Conservation (phyloP, 192 early-diverging fungal genomes). For the Allomyces arbusculus region DNA sequence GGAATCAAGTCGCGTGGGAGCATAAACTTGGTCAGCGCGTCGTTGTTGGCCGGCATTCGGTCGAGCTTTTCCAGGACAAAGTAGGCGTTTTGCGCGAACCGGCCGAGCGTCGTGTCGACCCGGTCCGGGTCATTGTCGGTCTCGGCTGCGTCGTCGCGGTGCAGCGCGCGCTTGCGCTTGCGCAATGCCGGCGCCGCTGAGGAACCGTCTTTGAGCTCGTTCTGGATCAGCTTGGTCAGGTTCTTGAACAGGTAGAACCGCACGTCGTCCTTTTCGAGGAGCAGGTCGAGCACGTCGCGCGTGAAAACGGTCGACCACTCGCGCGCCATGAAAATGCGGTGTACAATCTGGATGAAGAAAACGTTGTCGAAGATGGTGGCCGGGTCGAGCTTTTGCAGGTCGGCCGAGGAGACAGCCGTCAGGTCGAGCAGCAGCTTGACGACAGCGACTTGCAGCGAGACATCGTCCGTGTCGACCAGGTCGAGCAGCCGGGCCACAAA, state of each 20-base stretch:
- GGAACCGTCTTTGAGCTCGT: constrained; percentile 1
- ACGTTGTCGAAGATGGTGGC: constrained; percentile 47
- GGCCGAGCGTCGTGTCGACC: background rate
- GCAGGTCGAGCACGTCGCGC: constrained; percentile 37
- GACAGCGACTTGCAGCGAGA: constrained; percentile 26
- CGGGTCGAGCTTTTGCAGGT: constrained; percentile 11
- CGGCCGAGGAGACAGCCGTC: constrained; percentile 39
- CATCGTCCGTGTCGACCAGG: constrained; percentile 12
- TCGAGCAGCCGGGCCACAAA: constrained; percentile 33
- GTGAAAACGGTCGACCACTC: constrained; percentile 38
- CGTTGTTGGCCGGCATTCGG: background rate
- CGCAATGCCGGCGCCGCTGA: background rate
- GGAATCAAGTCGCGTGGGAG: background rate
- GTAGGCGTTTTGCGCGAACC: constrained; percentile 5
- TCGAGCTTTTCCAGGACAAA: background rate
- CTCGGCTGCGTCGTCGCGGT: constrained; percentile 7
- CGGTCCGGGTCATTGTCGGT: constrained; percentile 1
- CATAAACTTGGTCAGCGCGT: constrained; percentile 2
- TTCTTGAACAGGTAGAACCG: constrained; percentile 64
- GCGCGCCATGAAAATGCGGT: constrained; percentile 30
- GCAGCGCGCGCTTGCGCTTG: constrained; percentile 5
- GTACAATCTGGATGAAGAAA: constrained; percentile 31
- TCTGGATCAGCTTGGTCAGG: constrained; percentile 18
- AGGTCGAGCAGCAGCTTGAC: constrained; percentile 51
- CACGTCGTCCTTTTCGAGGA: constrained; percentile 68